phyloP scores from a whole-genome alignment of 2,329 filamentous ascomycete genomes.

The Diaporthe destruens region DNA sequence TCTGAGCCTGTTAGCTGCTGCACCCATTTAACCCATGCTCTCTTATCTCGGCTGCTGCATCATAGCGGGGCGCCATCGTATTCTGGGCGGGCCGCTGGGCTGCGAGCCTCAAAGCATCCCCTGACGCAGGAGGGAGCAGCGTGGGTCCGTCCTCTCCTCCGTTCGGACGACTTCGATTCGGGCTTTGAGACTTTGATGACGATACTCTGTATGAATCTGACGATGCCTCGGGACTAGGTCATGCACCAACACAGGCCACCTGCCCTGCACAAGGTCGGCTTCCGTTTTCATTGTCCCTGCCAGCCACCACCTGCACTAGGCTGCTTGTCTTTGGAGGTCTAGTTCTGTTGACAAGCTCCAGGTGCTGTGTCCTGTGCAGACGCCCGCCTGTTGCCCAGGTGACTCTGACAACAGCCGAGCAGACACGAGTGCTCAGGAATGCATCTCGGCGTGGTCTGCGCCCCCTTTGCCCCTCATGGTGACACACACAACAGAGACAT shows the following conservation, averaged over 20 bases:
- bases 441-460: not conserved
- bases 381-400: conserved; percentile 16
- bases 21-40: not conserved
- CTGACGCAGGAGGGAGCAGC: conserved; percentile 8
- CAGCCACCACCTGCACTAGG: not conserved
- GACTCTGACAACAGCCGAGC: conserved; percentile 5
- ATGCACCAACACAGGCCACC: conserved; percentile 17
- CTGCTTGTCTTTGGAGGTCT: not conserved
- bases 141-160: conserved; percentile 23
- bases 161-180: conserved; percentile 6
- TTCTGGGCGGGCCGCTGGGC: conserved; percentile 20
- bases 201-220: not conserved
- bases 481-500: conserved; percentile 13
- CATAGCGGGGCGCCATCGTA: conserved; percentile 36
- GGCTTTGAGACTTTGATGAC: not conserved
- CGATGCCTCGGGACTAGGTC: conserved; percentile 2
- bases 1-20: not conserved
- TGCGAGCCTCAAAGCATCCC: conserved; percentile 4
- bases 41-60: conserved; percentile 35
- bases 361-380: not conserved
- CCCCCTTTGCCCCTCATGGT: not conserved
- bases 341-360: not conserved
- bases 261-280: not conserved
- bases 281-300: not conserved
- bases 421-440: conserved; percentile 11